phyloP scores from a whole-genome alignment of 75 land plant genomes.

The Picea sitchensis region DNA sequence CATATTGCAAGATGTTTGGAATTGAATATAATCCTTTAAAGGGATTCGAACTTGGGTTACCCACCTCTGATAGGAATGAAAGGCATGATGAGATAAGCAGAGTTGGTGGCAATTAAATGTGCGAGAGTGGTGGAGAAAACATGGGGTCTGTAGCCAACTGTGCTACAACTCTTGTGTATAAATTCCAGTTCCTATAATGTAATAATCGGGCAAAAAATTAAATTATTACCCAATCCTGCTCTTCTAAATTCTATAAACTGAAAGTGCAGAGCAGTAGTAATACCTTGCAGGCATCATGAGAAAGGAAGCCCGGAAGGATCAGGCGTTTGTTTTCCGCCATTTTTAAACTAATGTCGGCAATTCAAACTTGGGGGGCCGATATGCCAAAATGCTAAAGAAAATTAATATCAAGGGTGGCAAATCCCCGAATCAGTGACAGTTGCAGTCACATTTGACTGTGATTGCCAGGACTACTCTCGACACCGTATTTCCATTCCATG shows the following conservation, averaged over 20 bases:
- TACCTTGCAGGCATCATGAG: conserved; percentile 46
- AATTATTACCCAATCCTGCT: neutral
- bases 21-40: neutral
- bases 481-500: too few species aligned
- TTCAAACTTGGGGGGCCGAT: too few species aligned
- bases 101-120: conserved; percentile 79
- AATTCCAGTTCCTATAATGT: conserved; percentile 69
- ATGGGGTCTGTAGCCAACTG: conserved; percentile 70
- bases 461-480: too few species aligned
- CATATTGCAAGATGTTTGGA: neutral
- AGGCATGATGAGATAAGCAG: conserved; percentile 61
- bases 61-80: conserved; percentile 62
- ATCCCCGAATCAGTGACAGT: too few species aligned
- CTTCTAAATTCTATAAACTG: neutral
- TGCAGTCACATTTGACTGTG: too few species aligned
- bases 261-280: neutral
- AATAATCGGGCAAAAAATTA: neutral
- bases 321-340: conserved; percentile 19
- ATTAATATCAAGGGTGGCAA: too few species aligned
- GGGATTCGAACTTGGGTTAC: neutral
- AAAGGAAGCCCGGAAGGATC: conserved; percentile 37
- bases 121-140: conserved; percentile 85
- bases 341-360: too few species aligned
- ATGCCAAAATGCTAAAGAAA: too few species aligned
- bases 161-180: conserved; percentile 77